Conservation (phyloP, 192 early-diverging fungal genomes). For the Rhizophagus sp. region DNA sequence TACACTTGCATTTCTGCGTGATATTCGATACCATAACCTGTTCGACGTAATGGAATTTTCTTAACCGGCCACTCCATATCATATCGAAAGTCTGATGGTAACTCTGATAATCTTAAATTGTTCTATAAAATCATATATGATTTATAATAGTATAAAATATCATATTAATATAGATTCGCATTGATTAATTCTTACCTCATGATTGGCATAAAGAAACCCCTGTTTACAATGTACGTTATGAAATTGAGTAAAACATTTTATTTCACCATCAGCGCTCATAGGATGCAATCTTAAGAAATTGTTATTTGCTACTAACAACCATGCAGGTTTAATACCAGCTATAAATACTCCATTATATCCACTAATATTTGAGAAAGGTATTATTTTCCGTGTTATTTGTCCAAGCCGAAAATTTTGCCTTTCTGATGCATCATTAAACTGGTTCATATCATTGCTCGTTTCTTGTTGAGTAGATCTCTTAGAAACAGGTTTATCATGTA, state of each 20-base stretch:
- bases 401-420: slow-evolving; percentile 29
- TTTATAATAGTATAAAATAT: background rate
- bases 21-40: slow-evolving; percentile 77
- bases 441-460: slow-evolving; percentile 32
- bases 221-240: slow-evolving; percentile 75
- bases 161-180: no score
- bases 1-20: slow-evolving; percentile 85
- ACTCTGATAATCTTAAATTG: slow-evolving; percentile 59
- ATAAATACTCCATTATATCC: slow-evolving; percentile 78
- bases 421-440: slow-evolving; percentile 36
- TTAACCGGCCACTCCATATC: slow-evolving; percentile 76
- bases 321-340: slow-evolving; percentile 67
- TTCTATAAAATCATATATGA: slow-evolving; percentile 45
- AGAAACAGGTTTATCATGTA: slow-evolving; percentile 27
- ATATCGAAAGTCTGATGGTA: slow-evolving; percentile 70
- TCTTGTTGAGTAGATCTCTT: slow-evolving; percentile 12
- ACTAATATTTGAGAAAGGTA: slow-evolving; percentile 52
- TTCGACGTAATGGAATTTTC: slow-evolving; percentile 66
- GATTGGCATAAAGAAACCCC: slow-evolving; percentile 76
- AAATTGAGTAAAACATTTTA: slow-evolving; percentile 72
- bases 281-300: slow-evolving; percentile 70
- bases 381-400: slow-evolving; percentile 34
- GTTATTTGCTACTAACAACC: slow-evolving; percentile 69
- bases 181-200: slow-evolving; percentile 49
- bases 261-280: slow-evolving; percentile 64